Percentiles rank a stretch among this genome's conserved stretches.
These are phyloP conservation scores for Teratosphaeria destructans DNA, from an alignment of 2,329 filamentous ascomycete species.

Conservation along the genomic window DNA sequence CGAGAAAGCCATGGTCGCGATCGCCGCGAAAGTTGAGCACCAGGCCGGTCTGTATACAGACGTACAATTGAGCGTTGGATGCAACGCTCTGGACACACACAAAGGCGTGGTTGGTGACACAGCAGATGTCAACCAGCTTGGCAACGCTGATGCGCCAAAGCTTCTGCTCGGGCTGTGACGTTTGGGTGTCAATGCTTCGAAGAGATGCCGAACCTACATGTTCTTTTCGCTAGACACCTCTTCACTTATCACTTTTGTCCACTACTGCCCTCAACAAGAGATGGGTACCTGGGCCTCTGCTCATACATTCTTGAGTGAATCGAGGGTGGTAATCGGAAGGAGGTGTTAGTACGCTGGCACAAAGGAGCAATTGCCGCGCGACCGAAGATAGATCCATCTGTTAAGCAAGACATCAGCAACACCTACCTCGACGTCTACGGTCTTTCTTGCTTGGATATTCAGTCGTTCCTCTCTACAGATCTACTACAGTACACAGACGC, in stretches of 20 bases:
- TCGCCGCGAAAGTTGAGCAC: background rate
- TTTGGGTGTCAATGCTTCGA: slow-evolving; percentile 22
- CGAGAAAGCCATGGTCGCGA: slow-evolving; percentile 1
- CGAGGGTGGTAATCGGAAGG: background rate
- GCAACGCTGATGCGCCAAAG: background rate
- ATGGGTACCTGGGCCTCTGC: background rate
- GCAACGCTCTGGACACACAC: background rate
- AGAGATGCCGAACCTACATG: background rate
- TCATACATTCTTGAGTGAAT: background rate
- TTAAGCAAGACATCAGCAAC: background rate
- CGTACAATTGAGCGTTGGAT: background rate
- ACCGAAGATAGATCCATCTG: background rate
- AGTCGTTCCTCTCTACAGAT: background rate
- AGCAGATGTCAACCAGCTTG: background rate
- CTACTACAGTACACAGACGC: background rate
- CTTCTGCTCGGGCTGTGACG: background rate
- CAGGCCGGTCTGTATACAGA: background rate
- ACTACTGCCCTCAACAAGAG: background rate
- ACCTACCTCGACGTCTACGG: background rate
- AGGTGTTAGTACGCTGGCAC: background rate
- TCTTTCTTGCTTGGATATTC: background rate
- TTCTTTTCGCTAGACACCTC: background rate
- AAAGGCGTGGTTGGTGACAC: background rate
- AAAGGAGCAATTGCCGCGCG: background rate
- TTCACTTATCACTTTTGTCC: background rate